Evolutionary conservation across 257 asterid genomes (phyloP).

Genomic region (Eucommia ulmoides): DNA sequence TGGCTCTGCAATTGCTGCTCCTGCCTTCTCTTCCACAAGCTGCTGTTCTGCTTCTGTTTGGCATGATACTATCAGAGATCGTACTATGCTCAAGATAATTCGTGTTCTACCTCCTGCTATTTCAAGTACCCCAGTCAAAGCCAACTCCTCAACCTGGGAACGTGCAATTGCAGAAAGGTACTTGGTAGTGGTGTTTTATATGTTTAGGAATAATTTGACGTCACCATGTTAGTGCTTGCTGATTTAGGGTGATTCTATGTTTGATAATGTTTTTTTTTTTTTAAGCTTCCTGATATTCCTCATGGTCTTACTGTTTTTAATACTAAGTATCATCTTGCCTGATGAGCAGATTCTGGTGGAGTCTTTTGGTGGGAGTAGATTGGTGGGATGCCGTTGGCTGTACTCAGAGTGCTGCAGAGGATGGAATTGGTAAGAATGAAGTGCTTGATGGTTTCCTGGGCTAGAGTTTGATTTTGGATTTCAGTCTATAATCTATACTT

Average conservation of each 20-base stretch:
- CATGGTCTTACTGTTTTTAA: neutral
- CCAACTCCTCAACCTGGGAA: constrained; percentile 85
- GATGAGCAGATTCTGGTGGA: constrained; percentile 89
- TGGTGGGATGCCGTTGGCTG: constrained; percentile 99
- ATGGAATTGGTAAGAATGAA: constrained; percentile 79
- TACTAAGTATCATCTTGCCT: neutral
- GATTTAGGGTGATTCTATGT: no score
- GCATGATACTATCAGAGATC: constrained; percentile 77
- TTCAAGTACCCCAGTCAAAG: constrained; percentile 60
- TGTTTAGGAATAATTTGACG: neutral
- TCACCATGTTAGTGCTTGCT: no score
- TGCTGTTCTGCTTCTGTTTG: constrained; percentile 99
- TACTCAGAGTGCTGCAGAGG: constrained; percentile 99
- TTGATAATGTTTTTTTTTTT: no score
- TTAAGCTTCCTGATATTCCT: no score
- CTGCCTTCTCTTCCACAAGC: constrained; percentile 96
- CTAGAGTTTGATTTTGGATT: no score
- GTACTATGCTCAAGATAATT: constrained; percentile 70
- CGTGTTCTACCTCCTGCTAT: constrained; percentile 94
- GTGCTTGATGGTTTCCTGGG: no score
- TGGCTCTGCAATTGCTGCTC: constrained; percentile 92
- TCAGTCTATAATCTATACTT: no score
- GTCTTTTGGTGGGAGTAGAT: constrained; percentile 97
- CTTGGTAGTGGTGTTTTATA: constrained; percentile 6
- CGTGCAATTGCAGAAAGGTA: constrained; percentile 99